These are phyloP conservation scores for Marasmius tenuissimus DNA, from an alignment of 1,284 basidiomycete genomes.

Conservation along the genomic window DNA sequence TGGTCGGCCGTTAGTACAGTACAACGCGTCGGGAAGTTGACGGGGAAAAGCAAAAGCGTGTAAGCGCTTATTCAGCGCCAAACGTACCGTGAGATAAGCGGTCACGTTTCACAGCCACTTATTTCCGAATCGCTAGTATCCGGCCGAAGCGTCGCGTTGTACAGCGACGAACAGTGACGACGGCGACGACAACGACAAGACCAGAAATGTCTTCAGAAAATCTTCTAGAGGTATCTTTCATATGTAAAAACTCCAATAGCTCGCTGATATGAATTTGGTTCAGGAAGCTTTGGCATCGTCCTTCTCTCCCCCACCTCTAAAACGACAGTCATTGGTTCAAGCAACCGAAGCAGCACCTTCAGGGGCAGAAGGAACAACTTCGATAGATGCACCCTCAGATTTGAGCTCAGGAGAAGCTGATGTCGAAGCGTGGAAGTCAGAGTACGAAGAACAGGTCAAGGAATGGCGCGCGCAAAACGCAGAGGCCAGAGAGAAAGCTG, in stretches of 20 bases:
- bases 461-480: slow-evolving; percentile 77
- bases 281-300: slow-evolving; percentile 12
- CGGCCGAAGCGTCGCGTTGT: too few relatives aligned
- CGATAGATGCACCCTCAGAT: not conserved
- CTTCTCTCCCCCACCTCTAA: slow-evolving; percentile 17
- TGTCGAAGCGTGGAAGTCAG: slow-evolving; percentile 51
- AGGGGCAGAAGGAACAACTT: not conserved
- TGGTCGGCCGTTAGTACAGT: too few relatives aligned
- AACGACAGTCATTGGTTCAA: slow-evolving; percentile 14
- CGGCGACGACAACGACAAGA: not conserved
- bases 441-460: slow-evolving; percentile 69
- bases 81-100: too few relatives aligned
- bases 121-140: too few relatives aligned
- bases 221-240: not conserved
- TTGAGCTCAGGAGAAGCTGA: slow-evolving; percentile 9
- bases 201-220: not conserved
- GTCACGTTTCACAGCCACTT: too few relatives aligned
- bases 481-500: slow-evolving; percentile 72
- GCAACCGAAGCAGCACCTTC: slow-evolving; percentile 5
- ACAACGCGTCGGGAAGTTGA: too few relatives aligned
- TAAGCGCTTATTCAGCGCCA: too few relatives aligned
- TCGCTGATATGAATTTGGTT: not conserved
- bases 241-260: not conserved
- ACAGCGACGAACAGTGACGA: too few relatives aligned
- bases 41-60: too few relatives aligned